Conservation (phyloP, 2,329 filamentous ascomycete species). For the Colletotrichum truncatum region DNA sequence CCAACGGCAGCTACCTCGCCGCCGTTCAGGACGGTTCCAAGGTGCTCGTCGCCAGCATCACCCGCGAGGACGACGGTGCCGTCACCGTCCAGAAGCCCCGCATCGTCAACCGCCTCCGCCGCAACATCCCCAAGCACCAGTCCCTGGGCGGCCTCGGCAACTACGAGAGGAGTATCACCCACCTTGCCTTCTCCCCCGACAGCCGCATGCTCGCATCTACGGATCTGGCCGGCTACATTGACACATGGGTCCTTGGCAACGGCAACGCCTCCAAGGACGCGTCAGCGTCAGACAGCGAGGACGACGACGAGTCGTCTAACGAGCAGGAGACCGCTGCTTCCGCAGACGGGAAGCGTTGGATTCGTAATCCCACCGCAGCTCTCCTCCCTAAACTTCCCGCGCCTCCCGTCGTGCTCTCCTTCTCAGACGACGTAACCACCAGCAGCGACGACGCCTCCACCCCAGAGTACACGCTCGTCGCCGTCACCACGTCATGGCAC, state of each 20-base stretch:
- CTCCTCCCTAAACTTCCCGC: constrained; percentile 75
- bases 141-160: constrained; percentile 73
- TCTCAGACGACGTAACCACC: constrained; percentile 61
- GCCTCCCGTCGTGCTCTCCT: constrained; percentile 74
- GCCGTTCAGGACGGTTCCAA: constrained; percentile 69
- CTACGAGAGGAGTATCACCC: constrained; percentile 81
- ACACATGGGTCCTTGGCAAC: constrained; percentile 78
- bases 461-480: constrained; percentile 60
- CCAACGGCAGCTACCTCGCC: constrained; percentile 75
- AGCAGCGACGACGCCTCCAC: constrained; percentile 35
- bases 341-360: constrained; percentile 72
- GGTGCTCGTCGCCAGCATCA: constrained; percentile 61
- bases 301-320: constrained; percentile 40
- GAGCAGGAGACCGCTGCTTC: constrained; percentile 48
- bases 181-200: constrained; percentile 81
- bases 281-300: constrained; percentile 32
- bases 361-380: constrained; percentile 74
- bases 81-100: constrained; percentile 40
- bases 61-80: constrained; percentile 25
- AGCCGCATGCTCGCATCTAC: constrained; percentile 81
- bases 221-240: constrained; percentile 85
- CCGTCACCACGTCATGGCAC: constrained; percentile 65
- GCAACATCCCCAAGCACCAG: constrained; percentile 62
- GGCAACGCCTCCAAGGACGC: constrained; percentile 47
- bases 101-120: constrained; percentile 62